Conservation (phyloP, 257 asterid species). For the Capsicum pubescens region DNA sequence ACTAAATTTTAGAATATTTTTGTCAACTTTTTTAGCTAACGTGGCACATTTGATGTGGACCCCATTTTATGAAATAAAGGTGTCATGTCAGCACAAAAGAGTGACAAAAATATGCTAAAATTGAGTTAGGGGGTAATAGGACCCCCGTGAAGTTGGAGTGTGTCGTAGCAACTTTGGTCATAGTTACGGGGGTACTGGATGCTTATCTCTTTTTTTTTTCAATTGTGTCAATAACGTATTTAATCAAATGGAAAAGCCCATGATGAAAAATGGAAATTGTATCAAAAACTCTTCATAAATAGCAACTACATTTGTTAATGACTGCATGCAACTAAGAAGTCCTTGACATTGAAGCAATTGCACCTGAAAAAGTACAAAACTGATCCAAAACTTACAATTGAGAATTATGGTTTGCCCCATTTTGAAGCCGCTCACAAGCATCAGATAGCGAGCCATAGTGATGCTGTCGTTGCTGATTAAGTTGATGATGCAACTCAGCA, state of each 20-base stretch:
- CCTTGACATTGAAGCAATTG: constrained; percentile 7
- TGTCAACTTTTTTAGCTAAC: no score
- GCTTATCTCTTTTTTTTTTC: not conserved
- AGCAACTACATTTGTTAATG: not conserved
- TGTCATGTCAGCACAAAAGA: no score
- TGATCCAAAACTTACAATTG: constrained; percentile 58
- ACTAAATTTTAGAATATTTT: no score
- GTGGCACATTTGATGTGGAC: no score
- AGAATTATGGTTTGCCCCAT: constrained; percentile 55
- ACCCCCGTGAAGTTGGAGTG: no score
- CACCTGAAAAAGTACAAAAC: not conserved
- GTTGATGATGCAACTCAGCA: constrained; percentile 95
- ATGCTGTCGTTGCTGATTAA: constrained; percentile 94
- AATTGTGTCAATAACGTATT: not conserved
- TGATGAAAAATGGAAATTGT: not conserved
- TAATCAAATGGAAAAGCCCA: not conserved
- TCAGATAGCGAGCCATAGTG: constrained; percentile 82
- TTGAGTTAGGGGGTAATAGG: no score
- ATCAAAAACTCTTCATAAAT: not conserved
- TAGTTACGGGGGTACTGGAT: no score
- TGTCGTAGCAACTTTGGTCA: no score
- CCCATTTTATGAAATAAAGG: no score
- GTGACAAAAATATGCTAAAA: no score
- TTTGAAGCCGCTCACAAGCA: constrained; percentile 65
- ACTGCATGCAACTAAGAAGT: constrained; percentile 15